Conservation (phyloP, 371 early-diverging fungal genomes). For the Mucor racemosus region DNA sequence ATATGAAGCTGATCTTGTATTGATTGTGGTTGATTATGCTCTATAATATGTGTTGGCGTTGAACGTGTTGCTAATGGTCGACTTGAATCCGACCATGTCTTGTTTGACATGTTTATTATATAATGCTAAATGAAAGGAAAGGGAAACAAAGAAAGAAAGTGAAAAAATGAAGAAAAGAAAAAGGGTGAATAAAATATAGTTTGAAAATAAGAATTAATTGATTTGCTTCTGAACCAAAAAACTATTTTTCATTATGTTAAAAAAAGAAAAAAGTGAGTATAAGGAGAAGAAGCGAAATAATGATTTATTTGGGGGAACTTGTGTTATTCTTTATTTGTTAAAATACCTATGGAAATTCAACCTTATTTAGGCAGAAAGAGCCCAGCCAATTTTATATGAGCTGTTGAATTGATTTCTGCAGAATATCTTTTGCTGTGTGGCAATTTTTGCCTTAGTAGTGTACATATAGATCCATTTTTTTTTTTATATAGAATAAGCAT, state of each 20-base stretch:
- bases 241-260: neutral
- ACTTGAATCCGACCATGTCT: constrained; percentile 20
- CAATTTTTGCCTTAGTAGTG: no score
- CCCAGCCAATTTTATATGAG: neutral
- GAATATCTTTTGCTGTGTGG: neutral
- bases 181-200: neutral
- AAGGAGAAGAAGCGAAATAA: neutral
- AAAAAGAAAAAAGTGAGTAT: neutral
- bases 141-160: neutral
- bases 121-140: neutral
- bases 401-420: neutral
- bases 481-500: no score
- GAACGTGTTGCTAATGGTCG: constrained; percentile 10
- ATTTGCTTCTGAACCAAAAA: neutral
- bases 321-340: neutral
- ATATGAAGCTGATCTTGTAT: constrained; percentile 10
- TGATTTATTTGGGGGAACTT: neutral
- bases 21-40: neutral
- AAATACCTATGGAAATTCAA: constrained; percentile 3
- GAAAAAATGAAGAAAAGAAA: neutral
- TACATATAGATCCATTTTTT: no score
- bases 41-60: constrained; percentile 4
- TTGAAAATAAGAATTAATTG: neutral
- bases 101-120: constrained; percentile 15
- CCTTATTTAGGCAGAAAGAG: neutral